phyloP scores from a whole-genome alignment of 129 eudicot genomes.

The Tagetes patula region DNA sequence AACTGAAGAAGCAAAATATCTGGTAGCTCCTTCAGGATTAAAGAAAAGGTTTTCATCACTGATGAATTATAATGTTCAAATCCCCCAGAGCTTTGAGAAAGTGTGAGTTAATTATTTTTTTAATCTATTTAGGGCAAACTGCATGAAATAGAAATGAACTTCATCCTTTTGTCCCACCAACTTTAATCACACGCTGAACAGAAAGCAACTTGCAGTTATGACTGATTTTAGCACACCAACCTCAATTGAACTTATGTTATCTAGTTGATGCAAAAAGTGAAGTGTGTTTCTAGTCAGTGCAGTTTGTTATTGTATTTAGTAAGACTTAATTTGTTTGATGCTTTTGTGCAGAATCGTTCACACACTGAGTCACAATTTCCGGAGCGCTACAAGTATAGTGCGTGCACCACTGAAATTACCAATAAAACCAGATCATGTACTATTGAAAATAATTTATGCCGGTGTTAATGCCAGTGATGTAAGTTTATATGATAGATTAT shows the following conservation, averaged over 20 bases:
- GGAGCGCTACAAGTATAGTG: constrained; percentile 67
- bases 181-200: too few relatives aligned
- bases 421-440: constrained; percentile 71
- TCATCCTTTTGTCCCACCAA: not conserved
- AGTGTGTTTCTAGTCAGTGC: constrained; percentile 5
- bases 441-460: constrained; percentile 81
- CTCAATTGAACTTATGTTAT: not conserved
- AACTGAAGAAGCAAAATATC: constrained; percentile 76
- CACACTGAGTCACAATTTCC: constrained; percentile 82
- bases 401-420: constrained; percentile 61
- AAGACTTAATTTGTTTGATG: constrained; percentile 16
- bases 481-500: constrained; percentile 36
- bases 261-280: not conserved
- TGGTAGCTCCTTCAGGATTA: constrained; percentile 41
- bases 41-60: constrained; percentile 41
- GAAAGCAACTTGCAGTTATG: not conserved
- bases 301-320: not conserved
- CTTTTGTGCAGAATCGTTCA: constrained; percentile 65
- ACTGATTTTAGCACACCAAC: not conserved
- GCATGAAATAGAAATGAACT: not conserved
- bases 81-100: constrained; percentile 76
- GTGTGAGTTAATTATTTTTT: constrained; percentile 43
- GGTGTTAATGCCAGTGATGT: constrained; percentile 99
- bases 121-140: not conserved
- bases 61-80: constrained; percentile 40